Evolutionary conservation across 768 basidiomycete genomes (phyloP).

Genomic region (Serendipita sp.): DNA sequence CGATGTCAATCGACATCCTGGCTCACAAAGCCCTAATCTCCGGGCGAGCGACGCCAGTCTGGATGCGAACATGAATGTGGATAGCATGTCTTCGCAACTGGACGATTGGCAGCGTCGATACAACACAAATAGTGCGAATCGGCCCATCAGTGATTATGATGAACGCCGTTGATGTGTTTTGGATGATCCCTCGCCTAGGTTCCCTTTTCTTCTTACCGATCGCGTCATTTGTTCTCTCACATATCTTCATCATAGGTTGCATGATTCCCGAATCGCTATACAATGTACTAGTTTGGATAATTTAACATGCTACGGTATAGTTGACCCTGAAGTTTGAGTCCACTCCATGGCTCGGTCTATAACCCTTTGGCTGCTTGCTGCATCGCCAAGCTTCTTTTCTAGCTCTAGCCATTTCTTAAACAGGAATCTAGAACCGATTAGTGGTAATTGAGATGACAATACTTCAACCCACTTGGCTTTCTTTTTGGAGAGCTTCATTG

Average conservation of each 20-base stretch:
- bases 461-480: conserved; percentile 67
- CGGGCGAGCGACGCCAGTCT: conserved; percentile 67
- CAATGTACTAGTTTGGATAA: conserved; percentile 10
- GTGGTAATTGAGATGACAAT: conserved; percentile 6
- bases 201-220: conserved; percentile 14
- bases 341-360: conserved; percentile 87
- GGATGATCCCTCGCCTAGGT: conserved; percentile 14
- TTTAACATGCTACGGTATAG: conserved; percentile 5
- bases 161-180: conserved; percentile 27
- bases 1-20: conserved; percentile 56
- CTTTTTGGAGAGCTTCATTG: conserved; percentile 79
- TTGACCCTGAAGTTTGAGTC: conserved; percentile 37
- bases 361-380: conserved; percentile 60
- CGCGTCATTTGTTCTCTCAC: conserved; percentile 12
- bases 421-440: conserved; percentile 42
- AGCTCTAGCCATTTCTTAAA: conserved; percentile 97
- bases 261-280: conserved; percentile 9
- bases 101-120: conserved; percentile 75
- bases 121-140: conserved; percentile 55
- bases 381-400: conserved; percentile 76
- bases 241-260: conserved; percentile 25
- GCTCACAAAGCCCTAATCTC: conserved; percentile 41
- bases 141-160: conserved; percentile 49
- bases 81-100: conserved; percentile 63
- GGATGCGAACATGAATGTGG: conserved; percentile 62